Percentiles rank a stretch among this genome's conserved stretches.
These are phyloP conservation scores for Dactylellina sp. DNA, from an alignment of 2,329 filamentous ascomycete genomes.

Conservation along the genomic window DNA sequence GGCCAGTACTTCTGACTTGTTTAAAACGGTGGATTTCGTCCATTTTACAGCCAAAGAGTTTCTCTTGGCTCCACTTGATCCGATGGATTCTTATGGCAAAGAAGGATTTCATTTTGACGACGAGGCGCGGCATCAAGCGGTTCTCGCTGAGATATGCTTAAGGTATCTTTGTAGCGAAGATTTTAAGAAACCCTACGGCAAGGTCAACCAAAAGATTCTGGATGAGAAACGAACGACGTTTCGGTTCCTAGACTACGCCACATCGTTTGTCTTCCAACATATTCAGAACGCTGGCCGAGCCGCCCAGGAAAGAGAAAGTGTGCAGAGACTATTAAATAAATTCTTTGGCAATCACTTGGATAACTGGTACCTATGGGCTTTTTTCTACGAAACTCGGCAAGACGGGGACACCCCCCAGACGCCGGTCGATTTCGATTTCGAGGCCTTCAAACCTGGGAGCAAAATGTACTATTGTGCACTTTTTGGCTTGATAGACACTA, in stretches of 20 bases:
- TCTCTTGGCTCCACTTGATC: conserved; percentile 35
- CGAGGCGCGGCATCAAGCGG: conserved; percentile 35
- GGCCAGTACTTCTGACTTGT: conserved; percentile 21
- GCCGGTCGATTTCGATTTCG: conserved; percentile 16
- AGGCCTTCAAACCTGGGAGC: conserved; percentile 31
- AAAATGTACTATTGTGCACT: conserved; percentile 44
- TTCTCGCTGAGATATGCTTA: conserved; percentile 41
- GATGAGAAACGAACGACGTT: conserved; percentile 29
- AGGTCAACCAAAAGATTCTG: conserved; percentile 20
- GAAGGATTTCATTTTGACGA: conserved; percentile 45
- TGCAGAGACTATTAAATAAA: conserved; percentile 30
- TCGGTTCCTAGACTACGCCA: conserved; percentile 41
- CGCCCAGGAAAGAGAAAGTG: conserved; percentile 9
- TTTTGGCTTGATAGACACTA: conserved; percentile 41
- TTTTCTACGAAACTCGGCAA: conserved; percentile 28
- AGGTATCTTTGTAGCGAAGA: conserved; percentile 41
- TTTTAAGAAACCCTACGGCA: conserved; percentile 37
- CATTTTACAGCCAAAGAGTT: conserved; percentile 57
- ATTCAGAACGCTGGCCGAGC: conserved; percentile 36
- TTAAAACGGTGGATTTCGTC: conserved; percentile 51
- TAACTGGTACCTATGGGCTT: conserved; percentile 46
- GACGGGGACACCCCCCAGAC: conserved; percentile 15
- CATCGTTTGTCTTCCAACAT: conserved; percentile 43
- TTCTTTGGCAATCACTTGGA: conserved; percentile 38
- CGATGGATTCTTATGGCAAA: conserved; percentile 18